Evolutionary conservation across 1,284 basidiomycete genomes (phyloP).

Genomic region (Tilletia walkeri): DNA sequence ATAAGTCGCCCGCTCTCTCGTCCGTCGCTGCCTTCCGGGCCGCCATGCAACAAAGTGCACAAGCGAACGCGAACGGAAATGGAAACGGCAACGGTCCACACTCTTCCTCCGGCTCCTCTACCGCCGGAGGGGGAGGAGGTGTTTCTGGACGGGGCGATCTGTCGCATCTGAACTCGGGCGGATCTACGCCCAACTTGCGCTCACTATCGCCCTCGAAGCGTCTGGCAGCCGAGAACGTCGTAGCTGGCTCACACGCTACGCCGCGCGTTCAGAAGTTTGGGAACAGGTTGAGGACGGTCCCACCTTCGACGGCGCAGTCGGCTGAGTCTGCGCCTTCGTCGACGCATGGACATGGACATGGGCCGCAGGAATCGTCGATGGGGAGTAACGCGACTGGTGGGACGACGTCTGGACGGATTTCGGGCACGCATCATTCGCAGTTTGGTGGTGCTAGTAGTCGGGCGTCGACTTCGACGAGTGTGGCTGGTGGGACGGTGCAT

Average conservation of each 20-base stretch:
- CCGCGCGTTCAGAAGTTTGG: conserved; percentile 4
- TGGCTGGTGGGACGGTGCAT: not conserved
- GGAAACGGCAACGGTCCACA: too few relatives aligned
- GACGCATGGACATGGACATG: not conserved
- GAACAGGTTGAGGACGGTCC: not conserved
- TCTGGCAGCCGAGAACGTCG: not conserved
- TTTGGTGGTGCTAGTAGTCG: not conserved
- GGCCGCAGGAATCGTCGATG: not conserved
- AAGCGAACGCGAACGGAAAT: not conserved
- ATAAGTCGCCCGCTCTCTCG: not conserved
- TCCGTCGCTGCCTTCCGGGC: conserved; percentile 15
- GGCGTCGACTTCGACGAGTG: not conserved
- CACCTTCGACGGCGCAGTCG: not conserved
- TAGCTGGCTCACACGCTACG: conserved; percentile 2
- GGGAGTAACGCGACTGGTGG: not conserved
- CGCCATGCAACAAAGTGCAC: not conserved
- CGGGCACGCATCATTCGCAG: conserved; percentile 4
- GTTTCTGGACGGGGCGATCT: not conserved
- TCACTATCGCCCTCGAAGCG: conserved; percentile 4
- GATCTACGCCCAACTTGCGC: conserved; percentile 3
- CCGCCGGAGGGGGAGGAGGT: not conserved
- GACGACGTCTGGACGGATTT: not conserved
- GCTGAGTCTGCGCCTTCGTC: not conserved
- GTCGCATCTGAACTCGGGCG: not conserved
- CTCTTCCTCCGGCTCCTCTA: not conserved